A percentile compares a stretch with the other conserved stretches of the same genome.
These are phyloP conservation scores for Ammopiptanthus mongolicus DNA, from an alignment of 306 rosid genomes.

Conservation along the genomic window DNA sequence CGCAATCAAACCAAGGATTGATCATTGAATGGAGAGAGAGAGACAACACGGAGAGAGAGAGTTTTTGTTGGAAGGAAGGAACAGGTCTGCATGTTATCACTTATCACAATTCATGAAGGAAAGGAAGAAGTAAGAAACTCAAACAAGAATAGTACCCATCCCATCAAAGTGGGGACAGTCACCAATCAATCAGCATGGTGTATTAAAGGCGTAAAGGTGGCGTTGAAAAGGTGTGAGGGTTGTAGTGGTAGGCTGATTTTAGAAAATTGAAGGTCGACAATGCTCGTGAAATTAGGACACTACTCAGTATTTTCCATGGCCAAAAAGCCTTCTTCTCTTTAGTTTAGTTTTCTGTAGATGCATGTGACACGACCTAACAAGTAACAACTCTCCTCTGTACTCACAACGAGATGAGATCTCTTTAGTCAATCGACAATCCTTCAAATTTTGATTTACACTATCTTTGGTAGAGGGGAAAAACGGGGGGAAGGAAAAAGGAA, in stretches of 20 bases:
- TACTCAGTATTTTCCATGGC: background rate
- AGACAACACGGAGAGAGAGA: no score
- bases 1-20: background rate
- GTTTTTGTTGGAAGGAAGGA: background rate
- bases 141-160: background rate
- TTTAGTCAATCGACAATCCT: constrained; percentile 18
- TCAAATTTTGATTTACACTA: no score
- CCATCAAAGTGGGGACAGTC: constrained; percentile 21
- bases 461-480: no score
- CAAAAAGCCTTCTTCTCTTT: background rate
- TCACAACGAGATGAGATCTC: background rate
- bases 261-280: constrained; percentile 21
- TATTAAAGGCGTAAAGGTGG: constrained; percentile 45
- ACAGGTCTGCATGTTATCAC: background rate
- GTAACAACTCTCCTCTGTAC: constrained; percentile 11
- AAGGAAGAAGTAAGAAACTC: background rate
- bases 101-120: background rate
- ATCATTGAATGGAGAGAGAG: no score
- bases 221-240: constrained; percentile 22
- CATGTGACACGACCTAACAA: constrained; percentile 56
- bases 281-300: constrained; percentile 54
- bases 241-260: background rate
- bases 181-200: constrained; percentile 23
- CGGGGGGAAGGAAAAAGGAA: no score
- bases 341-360: background rate